Evolutionary conservation across 495 filamentous ascomycete genomes (phyloP), one percentile per base, ranked within the genome.

Genomic region (Xylaria telfairii): DNA sequence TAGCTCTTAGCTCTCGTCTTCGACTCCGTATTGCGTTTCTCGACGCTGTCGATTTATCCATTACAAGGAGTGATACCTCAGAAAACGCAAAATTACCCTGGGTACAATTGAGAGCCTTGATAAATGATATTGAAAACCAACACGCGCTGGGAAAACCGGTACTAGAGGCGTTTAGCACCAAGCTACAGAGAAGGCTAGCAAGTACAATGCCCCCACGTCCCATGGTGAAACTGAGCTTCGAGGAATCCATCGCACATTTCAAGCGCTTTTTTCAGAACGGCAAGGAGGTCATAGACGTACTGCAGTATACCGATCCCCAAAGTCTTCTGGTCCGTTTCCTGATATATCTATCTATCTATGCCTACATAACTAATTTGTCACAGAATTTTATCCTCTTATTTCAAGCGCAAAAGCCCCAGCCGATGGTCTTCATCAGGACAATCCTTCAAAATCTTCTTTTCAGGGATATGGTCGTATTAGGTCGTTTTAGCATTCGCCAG

Each of bases 121-220:
- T 92, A 34, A 79, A 81, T 53, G 65, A 78, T 26, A 81, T 96
- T 70, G 80, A 85, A 61, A 81, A 86, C 47, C 88, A 91, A 0
- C 84, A 88, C 21, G 70, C 78, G 0, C 75, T 94, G n/a, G 93
- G 89, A 4, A 90, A 84, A 71, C 80, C 87, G 2, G 90, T 96
- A 3, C 85, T 89, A 15, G 89, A 90, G 46, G 88, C 96, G 2
- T 98, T 97, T 79, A 97, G 94, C 74, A 87, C 90, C 41, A 97
- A 96, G 79, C 87, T 98, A 13, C 96, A 99, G 76, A 88, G 96
- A 15, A 91, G 89, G 71, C 82, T 99, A 6, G 93, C 96, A 9
- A 97, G 93, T 74, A 97, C 93, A 5, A 93, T 97, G 64, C 96
- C 96, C 4, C 96, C 96, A 30, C 89, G 95, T 32, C 93, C 95